These are phyloP conservation scores for Dryadomyces quercus-mongolicae DNA, from an alignment of 2,329 filamentous ascomycete species.

Conservation along the genomic window DNA sequence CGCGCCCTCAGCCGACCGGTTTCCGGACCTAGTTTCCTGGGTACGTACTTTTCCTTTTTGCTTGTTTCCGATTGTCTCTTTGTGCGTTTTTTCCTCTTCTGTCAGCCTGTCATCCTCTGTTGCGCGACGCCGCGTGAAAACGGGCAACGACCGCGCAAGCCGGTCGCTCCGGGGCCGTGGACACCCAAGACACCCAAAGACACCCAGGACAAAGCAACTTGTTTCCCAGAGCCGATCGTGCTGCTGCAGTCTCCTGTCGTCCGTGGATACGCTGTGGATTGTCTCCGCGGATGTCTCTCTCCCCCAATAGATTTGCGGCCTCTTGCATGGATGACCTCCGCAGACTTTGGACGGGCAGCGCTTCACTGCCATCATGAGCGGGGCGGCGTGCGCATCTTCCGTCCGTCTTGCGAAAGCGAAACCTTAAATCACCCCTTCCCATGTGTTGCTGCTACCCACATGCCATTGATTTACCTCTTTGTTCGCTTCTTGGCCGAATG, in stretches of 20 bases:
- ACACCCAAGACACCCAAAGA: background rate
- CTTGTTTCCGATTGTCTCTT: background rate
- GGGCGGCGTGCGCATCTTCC: background rate
- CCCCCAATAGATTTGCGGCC: background rate
- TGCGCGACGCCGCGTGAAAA: background rate
- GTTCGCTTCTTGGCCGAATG: background rate
- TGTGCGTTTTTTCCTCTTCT: background rate
- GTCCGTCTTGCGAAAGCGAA: background rate
- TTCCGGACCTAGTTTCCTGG: conserved; percentile 3
- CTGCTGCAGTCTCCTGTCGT: background rate
- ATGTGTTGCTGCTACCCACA: too few species aligned
- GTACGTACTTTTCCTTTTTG: conserved; percentile 2
- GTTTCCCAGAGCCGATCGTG: background rate
- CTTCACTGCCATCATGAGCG: background rate
- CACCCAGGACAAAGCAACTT: too few species aligned
- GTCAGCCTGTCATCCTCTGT: background rate
- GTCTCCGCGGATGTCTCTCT: background rate
- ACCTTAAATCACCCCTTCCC: background rate
- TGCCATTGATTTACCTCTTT: background rate
- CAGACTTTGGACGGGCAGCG: background rate
- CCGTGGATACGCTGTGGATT: too few species aligned
- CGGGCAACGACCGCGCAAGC: background rate
- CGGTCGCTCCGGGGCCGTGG: background rate
- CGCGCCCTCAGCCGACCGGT: background rate
- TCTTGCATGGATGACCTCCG: background rate